A percentile compares a stretch with the other conserved stretches of the same genome.
Evolutionary conservation across 225 moss, liverwort and hornwort genomes (phyloP).

Genomic region (Antitrichia curtipendula): DNA sequence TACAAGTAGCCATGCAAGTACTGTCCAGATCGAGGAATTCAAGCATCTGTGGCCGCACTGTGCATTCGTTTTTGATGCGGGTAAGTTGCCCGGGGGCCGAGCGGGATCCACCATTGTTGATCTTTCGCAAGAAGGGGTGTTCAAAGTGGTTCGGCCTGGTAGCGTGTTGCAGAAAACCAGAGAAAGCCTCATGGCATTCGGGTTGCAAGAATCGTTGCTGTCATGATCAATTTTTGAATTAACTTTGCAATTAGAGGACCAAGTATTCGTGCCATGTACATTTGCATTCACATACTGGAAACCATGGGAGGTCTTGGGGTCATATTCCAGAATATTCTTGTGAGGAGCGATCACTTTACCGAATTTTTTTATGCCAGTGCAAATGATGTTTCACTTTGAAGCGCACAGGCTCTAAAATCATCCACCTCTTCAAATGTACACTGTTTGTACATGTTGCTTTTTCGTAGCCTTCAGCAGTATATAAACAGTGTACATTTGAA

Average conservation of each 20-base stretch:
- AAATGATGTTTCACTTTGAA: too few species aligned
- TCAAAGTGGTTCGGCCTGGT: constrained; percentile 48
- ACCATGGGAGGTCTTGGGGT: neutral
- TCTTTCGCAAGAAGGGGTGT: constrained; percentile 46
- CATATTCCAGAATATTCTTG: neutral
- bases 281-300: neutral
- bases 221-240: neutral
- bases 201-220: neutral
- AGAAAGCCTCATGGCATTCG: constrained; percentile 13
- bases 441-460: too few species aligned
- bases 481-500: too few species aligned
- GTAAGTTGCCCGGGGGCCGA: constrained; percentile 48
- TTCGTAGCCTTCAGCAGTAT: too few species aligned
- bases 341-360: neutral
- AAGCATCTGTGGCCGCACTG: constrained; percentile 68
- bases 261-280: neutral
- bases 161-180: constrained; percentile 45
- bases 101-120: constrained; percentile 86
- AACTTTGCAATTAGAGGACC: neutral
- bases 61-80: constrained; percentile 59
- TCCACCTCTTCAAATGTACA: too few species aligned
- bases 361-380: neutral
- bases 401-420: too few species aligned
- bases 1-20: constrained; percentile 66
- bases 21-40: constrained; percentile 67